phyloP scores from a whole-genome alignment of 257 asterid genomes.

The Solanum chmielewskii region DNA sequence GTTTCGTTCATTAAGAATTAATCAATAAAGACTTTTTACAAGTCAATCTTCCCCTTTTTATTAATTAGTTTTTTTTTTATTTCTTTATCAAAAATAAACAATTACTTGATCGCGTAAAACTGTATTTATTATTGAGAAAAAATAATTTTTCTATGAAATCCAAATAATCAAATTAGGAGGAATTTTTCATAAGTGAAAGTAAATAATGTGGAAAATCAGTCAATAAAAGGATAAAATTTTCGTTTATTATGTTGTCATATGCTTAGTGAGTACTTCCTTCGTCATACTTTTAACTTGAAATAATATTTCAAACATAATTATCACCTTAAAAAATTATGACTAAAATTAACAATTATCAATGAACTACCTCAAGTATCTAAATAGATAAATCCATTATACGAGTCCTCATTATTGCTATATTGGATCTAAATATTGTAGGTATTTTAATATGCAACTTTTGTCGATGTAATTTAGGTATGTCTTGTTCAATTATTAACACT shows the following conservation, averaged over 20 bases:
- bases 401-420: not conserved
- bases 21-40: not conserved
- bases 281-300: no score
- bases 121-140: not conserved
- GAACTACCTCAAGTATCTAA: not conserved
- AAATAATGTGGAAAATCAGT: not conserved
- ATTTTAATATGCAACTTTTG: not conserved
- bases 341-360: no score
- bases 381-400: not conserved
- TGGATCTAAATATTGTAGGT: not conserved
- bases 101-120: not conserved
- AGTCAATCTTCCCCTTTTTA: not conserved
- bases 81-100: not conserved
- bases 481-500: not conserved
- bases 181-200: not conserved
- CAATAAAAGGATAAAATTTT: not conserved
- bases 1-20: not conserved
- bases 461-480: not conserved
- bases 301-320: no score
- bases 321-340: not conserved
- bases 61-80: no score
- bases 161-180: not conserved
- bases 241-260: not conserved
- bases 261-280: not conserved
- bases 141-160: not conserved